Evolutionary conservation across 2,329 filamentous ascomycete species (phyloP).

Genomic region (Incumbomyces delicatus): DNA sequence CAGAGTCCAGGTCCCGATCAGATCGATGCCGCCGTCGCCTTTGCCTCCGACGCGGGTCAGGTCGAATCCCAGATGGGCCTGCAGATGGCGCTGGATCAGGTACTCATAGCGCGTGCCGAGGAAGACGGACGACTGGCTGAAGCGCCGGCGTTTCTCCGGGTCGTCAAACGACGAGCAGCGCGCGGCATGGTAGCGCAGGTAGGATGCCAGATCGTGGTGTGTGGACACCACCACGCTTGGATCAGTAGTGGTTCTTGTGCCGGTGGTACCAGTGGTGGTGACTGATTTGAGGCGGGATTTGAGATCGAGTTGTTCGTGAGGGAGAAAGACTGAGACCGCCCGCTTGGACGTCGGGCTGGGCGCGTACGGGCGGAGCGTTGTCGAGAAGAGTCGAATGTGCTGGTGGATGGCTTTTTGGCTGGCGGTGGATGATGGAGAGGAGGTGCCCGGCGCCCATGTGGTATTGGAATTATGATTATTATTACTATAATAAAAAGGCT

Average conservation of each 20-base stretch:
- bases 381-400: neutral
- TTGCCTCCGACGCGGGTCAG: constrained; percentile 36
- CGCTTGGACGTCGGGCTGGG: neutral
- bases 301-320: neutral
- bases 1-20: constrained; percentile 35
- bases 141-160: neutral
- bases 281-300: neutral
- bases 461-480: too few relatives aligned
- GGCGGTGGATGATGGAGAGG: neutral
- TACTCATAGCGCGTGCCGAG: constrained; percentile 39
- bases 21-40: constrained; percentile 35
- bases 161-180: neutral
- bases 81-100: constrained; percentile 25
- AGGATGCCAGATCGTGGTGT: constrained; percentile 5
- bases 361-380: neutral
- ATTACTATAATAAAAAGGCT: too few relatives aligned
- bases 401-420: neutral
- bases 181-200: neutral
- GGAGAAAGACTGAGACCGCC: constrained; percentile 1
- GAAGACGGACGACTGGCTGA: constrained; percentile 27
- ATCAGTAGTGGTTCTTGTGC: neutral
- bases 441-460: neutral
- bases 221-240: neutral
- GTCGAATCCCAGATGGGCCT: constrained; percentile 28
- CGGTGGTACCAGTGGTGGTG: neutral